Evolutionary conservation across 768 basidiomycete genomes (phyloP), one percentile per base, ranked within the genome.

Genomic region (Hygrocybe punicea): DNA sequence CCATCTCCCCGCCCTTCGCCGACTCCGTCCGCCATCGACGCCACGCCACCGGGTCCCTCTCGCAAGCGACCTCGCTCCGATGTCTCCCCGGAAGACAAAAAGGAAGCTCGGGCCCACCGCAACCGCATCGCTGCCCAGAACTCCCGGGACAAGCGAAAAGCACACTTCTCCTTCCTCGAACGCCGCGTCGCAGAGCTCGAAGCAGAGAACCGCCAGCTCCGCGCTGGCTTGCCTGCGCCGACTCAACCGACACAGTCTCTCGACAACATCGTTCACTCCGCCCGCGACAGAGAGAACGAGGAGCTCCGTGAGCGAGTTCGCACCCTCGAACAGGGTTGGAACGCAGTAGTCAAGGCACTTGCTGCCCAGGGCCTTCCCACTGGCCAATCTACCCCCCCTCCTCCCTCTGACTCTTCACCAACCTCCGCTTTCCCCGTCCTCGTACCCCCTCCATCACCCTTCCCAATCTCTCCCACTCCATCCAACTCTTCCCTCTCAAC

Each of bases 61-160:
- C 86, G 89, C 63, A 93, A 93, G 68, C 89, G 91, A 25, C 69
- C 83, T 34, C 86, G 91, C 64, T 79, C 85, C 7, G 80, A 81
- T 9, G 47, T 79, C 23, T 76, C 83, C 6, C 76, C 86, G 0
- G 91, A 92, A 60, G 89, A 92, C 65, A 88, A 89, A 71, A 89
- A 84, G 64, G 91, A 93, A 69, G 91, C 89, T 48, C 81, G 93
- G 61, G 92, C 90, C 14, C 91, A 93, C 73, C 85, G 93, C 56
- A 96, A 96, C 73, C 83, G 93, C 51, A 91, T 95, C 69, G 93
- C 93, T 2, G 93, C 93, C 5, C 93, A 96, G 78, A 89, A 93
- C 75, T 91, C 89, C 10, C 86, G 93, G 45, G 93, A 96, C 75
- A 82, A 89, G 63, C 83, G 92, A 56, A 96, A 96, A 72, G 87